phyloP scores from a whole-genome alignment of 768 basidiomycete genomes.

The Tubosaeta sp. region DNA sequence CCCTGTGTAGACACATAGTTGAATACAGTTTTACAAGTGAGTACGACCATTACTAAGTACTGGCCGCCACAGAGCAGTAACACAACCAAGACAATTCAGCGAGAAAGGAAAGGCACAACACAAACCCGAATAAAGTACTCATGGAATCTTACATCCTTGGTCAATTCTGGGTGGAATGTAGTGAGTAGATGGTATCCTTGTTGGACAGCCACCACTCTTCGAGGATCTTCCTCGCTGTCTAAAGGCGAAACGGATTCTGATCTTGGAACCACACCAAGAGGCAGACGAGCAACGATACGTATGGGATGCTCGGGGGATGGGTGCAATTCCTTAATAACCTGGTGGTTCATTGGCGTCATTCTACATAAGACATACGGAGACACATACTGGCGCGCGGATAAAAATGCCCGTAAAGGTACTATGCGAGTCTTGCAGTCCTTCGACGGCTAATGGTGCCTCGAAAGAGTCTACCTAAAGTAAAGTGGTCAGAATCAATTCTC shows the following conservation, averaged over 20 bases:
- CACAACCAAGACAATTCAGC: too few species aligned
- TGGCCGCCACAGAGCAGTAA: too few species aligned
- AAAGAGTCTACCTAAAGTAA: constrained; percentile 78
- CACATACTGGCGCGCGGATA: constrained; percentile 84
- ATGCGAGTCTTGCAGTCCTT: constrained; percentile 55
- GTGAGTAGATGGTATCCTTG: constrained; percentile 85
- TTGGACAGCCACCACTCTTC: constrained; percentile 75
- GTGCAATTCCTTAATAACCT: constrained; percentile 63
- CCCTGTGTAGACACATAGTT: too few species aligned
- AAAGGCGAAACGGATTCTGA: constrained; percentile 33
- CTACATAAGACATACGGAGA: neutral
- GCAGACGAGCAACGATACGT: constrained; percentile 66
- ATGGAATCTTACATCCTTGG: constrained; percentile 82
- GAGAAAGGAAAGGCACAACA: constrained; percentile 49
- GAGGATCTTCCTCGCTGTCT: constrained; percentile 48
- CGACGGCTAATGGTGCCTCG: constrained; percentile 68
- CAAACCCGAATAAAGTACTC: constrained; percentile 84
- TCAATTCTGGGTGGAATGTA: constrained; percentile 93
- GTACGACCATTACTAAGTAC: too few species aligned
- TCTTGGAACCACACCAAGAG: constrained; percentile 45
- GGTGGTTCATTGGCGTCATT: neutral
- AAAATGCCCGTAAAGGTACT: constrained; percentile 78
- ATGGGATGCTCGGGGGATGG: constrained; percentile 51
- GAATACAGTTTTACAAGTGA: too few species aligned
- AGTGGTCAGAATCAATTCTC: neutral